phyloP scores from a whole-genome alignment of 2,329 filamentous ascomycete genomes.

The Trichoderma sp. region DNA sequence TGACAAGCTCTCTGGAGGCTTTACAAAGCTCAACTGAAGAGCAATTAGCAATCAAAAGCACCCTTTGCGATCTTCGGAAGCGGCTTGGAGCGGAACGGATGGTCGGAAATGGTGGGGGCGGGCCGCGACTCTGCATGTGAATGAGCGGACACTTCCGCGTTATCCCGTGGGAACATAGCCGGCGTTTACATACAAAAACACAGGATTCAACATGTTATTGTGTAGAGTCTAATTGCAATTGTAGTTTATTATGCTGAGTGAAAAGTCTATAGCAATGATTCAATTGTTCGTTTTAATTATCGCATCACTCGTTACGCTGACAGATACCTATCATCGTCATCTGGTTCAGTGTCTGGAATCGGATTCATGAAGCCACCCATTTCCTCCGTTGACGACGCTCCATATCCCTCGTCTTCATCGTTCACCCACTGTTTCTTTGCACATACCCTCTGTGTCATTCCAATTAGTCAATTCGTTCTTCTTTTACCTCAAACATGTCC shows the following conservation, averaged over 20 bases:
- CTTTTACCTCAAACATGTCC: not conserved
- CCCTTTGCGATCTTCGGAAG: not conserved
- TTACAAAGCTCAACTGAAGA: not conserved
- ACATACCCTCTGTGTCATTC: not conserved
- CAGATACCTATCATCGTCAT: not conserved
- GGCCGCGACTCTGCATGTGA: not conserved
- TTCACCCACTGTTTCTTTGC: not conserved
- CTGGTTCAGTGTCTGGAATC: not conserved
- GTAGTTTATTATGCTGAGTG: not conserved
- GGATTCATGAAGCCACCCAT: not conserved
- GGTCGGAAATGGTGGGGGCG: constrained; percentile 15
- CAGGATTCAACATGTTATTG: not conserved
- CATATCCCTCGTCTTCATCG: not conserved
- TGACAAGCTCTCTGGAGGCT: not conserved
- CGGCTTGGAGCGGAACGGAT: constrained; percentile 10
- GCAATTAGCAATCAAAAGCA: not conserved
- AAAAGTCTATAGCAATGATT: not conserved
- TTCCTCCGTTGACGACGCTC: not conserved
- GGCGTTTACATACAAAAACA: not conserved
- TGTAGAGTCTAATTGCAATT: not conserved
- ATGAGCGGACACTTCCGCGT: not conserved
- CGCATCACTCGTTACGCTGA: not conserved
- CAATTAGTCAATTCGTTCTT: not conserved
- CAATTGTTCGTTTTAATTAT: not conserved
- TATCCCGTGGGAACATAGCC: not conserved